Evolutionary conservation across 1,284 basidiomycete species (phyloP), one percentile per base, ranked within the genome.

Genomic region (Cryptococcus wingfieldii): DNA sequence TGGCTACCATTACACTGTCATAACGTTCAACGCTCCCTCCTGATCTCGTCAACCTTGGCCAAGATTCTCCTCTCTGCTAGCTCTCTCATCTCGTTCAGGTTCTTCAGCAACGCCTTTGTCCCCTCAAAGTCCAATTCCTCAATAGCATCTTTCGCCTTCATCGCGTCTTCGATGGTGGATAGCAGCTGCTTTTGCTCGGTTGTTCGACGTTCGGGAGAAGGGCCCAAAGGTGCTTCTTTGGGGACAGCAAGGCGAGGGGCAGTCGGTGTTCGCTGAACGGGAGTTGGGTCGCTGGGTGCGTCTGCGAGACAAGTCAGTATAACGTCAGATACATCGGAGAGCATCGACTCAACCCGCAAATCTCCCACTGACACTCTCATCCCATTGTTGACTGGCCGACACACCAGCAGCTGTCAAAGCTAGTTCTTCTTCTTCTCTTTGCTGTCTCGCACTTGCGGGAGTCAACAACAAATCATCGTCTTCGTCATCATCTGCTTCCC

Each of bases 111-210:
- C 2, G 42, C 51, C 47, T 63, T 56, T 2, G 68, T 57, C 25
- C 63, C 69, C 9, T 68, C 63, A 48, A 67, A 61, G 54, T 71
- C 69, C 45, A 74, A 47, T 23, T 46, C 48, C 6, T 62, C 64
- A 44, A 74, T 59, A 2, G 57, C 62, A 8, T 50, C 37, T 28
- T 55, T 62, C 14, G 60, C 46, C 25, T 38, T 38, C 1, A 56
- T 54, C 5, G 70, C 69, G 45, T 67, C 59, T 23, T 62, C 57
- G 6, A 72, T 19, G 54, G 68, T 62, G 4, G 43, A 34, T 19
- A 75, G 52, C 2, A 75, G 38, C 13, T 61, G 55, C 3, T 38
- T 53, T 43, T 73, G 71, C 50, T 63, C 52, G 1, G 55, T 42
- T 2, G 69, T 67, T 4, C 72, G 55, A 13, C 54, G 58, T 1